Percentiles rank a stretch among this genome's conserved stretches.
Conservation (phyloP, 1,284 basidiomycete genomes). For the Anthracocystis panici-leucophaei region DNA sequence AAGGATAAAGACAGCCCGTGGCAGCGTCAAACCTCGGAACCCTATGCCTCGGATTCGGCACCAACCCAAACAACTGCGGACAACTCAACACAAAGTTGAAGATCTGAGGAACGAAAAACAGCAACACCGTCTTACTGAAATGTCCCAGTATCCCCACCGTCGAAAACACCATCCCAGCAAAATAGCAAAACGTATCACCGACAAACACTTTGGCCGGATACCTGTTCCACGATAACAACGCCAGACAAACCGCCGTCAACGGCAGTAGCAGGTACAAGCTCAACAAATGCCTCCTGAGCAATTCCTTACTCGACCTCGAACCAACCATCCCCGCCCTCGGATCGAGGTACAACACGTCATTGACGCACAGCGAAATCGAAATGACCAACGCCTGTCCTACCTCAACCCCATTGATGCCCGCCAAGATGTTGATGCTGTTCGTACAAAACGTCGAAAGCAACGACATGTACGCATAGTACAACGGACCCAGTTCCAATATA, state of each 20-base stretch:
- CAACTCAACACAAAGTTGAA: constrained; percentile 96
- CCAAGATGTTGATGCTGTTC: constrained; percentile 98
- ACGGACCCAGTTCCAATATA: constrained; percentile 90
- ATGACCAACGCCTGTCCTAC: constrained; percentile 90
- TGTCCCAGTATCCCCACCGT: constrained; percentile 75
- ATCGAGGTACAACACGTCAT: constrained; percentile 83
- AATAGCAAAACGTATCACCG: constrained; percentile 97
- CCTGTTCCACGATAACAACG: constrained; percentile 73
- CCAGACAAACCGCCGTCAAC: constrained; percentile 86
- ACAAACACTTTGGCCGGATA: constrained; percentile 95
- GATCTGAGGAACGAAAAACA: constrained; percentile 97
- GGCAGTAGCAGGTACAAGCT: constrained; percentile 97
- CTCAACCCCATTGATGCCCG: constrained; percentile 97
- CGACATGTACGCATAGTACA: constrained; percentile 97
- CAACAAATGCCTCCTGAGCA: constrained; percentile 91
- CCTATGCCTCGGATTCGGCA: constrained; percentile 92
- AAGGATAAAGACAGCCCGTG: constrained; percentile 47
- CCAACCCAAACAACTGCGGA: constrained; percentile 92
- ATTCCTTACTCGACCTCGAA: constrained; percentile 71
- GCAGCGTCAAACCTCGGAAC: constrained; percentile 75
- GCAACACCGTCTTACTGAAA: constrained; percentile 93
- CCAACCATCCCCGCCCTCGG: constrained; percentile 41
- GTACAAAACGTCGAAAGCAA: constrained; percentile 95
- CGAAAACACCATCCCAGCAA: constrained; percentile 75
- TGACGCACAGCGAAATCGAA: constrained; percentile 86